These are phyloP conservation scores for Piper betle DNA, from an alignment of 164 flowering plant species.

Conservation along the genomic window DNA sequence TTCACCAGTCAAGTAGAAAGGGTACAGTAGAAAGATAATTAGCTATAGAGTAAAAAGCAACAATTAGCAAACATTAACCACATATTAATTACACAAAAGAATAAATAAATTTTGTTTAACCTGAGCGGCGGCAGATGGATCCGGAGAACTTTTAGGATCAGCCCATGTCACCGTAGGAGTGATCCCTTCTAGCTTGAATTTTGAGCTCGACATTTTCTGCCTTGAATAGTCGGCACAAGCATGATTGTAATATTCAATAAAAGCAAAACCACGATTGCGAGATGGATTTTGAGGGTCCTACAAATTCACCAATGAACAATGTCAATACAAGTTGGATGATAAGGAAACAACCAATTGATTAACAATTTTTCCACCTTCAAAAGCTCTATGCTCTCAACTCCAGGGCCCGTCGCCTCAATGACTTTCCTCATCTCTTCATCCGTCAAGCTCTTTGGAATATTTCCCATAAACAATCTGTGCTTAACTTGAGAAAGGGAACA, in stretches of 20 bases:
- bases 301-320: constrained; percentile 6
- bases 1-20: no score
- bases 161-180: constrained; percentile 93
- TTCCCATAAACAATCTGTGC: constrained; percentile 87
- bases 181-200: constrained; percentile 76
- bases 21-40: no score
- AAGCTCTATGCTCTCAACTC: constrained; percentile 77
- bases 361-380: constrained; percentile 45
- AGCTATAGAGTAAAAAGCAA: no score
- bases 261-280: constrained; percentile 96
- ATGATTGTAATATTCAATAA: constrained; percentile 84
- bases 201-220: constrained; percentile 61
- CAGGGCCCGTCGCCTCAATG: constrained; percentile 78
- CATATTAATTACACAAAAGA: not conserved
- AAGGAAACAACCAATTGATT: constrained; percentile 1
- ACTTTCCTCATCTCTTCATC: constrained; percentile 69
- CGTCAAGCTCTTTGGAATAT: constrained; percentile 79
- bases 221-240: constrained; percentile 98
- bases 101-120: constrained; percentile 18
- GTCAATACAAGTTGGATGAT: not conserved
- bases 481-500: constrained; percentile 88
- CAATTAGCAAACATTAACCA: no score
- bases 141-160: constrained; percentile 72
- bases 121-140: constrained; percentile 77
- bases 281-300: constrained; percentile 84